Conservation (phyloP, 108 stramenopile species). For the Stephanodiscus minutulus region DNA sequence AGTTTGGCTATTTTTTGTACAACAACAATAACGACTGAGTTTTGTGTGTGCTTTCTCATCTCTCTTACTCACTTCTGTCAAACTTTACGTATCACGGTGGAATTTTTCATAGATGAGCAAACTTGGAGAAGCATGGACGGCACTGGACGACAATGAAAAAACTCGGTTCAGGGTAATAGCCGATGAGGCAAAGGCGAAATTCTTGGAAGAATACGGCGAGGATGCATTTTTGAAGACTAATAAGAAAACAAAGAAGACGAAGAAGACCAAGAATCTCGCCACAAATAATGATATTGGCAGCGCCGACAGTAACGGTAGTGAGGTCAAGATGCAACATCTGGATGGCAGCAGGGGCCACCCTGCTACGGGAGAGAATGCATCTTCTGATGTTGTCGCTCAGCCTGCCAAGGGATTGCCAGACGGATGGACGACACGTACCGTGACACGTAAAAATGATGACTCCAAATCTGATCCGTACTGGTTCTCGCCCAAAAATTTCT, state of each 20-base stretch:
- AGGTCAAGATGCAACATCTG: too few species aligned
- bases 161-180: not conserved
- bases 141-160: constrained; percentile 1
- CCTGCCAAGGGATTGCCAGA: not conserved
- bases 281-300: too few species aligned
- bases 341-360: not conserved
- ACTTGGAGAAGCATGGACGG: not conserved
- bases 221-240: too few species aligned
- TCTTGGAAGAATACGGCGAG: not conserved
- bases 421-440: not conserved
- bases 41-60: not conserved
- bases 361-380: not conserved
- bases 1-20: not conserved
- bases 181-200: not conserved
- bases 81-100: not conserved
- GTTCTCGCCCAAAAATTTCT: not conserved
- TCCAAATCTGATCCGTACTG: not conserved
- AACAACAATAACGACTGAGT: not conserved
- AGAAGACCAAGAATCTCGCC: too few species aligned
- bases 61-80: not conserved
- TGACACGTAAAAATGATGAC: not conserved
- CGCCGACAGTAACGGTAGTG: too few species aligned
- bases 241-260: too few species aligned
- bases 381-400: not conserved
- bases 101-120: not conserved